These are phyloP conservation scores for Talaromyces trachyspermus DNA, from an alignment of 495 filamentous ascomycete genomes.

Conservation along the genomic window DNA sequence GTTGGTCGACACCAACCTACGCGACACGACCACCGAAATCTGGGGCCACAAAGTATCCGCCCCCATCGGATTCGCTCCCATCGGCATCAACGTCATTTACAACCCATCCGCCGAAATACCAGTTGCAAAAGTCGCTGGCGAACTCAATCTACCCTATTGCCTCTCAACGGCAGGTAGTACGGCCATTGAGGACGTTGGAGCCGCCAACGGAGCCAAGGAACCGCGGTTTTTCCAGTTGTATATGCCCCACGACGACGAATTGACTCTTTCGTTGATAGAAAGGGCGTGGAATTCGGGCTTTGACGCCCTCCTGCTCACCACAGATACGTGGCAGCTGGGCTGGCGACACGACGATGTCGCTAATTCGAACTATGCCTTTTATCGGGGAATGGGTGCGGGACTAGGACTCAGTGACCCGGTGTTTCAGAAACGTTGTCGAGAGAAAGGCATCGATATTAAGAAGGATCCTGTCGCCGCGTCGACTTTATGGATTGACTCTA, in stretches of 20 bases:
- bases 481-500: slow-evolving; percentile 56
- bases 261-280: slow-evolving; percentile 50
- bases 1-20: slow-evolving; percentile 53
- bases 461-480: slow-evolving; percentile 42
- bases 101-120: slow-evolving; percentile 48
- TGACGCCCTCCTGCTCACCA: slow-evolving; percentile 37
- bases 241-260: slow-evolving; percentile 55
- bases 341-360: slow-evolving; percentile 58
- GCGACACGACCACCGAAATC: slow-evolving; percentile 51
- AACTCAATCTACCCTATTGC: slow-evolving; percentile 50
- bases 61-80: slow-evolving; percentile 57
- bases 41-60: slow-evolving; percentile 55
- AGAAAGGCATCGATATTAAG: slow-evolving; percentile 45
- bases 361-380: slow-evolving; percentile 57
- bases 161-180: slow-evolving; percentile 52
- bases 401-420: slow-evolving; percentile 52
- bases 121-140: slow-evolving; percentile 50
- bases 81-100: slow-evolving; percentile 63
- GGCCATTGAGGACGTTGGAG: slow-evolving; percentile 51
- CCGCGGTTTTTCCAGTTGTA: slow-evolving; percentile 60
- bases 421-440: slow-evolving; percentile 43
- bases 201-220: slow-evolving; percentile 43
- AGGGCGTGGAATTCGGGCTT: slow-evolving; percentile 49
- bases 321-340: slow-evolving; percentile 45
- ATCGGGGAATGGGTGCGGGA: slow-evolving; percentile 47